These are phyloP conservation scores for Myxozyma mucilagina DNA, from an alignment of 805 yeast species.

Conservation along the genomic window DNA sequence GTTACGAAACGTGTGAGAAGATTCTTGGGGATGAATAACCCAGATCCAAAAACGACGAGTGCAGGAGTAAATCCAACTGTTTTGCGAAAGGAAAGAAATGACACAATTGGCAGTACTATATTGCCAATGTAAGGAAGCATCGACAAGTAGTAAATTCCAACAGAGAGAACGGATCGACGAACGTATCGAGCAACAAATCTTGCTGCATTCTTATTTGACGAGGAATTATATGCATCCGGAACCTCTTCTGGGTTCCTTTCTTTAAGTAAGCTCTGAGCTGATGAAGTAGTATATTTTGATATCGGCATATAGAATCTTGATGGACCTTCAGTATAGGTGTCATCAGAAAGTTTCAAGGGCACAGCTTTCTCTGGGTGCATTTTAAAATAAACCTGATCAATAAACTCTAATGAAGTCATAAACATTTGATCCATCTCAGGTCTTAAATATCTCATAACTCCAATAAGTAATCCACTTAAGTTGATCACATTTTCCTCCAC, in stretches of 20 bases:
- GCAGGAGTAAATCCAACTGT: slow-evolving; percentile 53
- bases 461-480: slow-evolving; percentile 45
- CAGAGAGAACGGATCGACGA: slow-evolving; percentile 37
- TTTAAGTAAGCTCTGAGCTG: not conserved
- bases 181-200: slow-evolving; percentile 38
- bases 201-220: slow-evolving; percentile 15
- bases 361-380: slow-evolving; percentile 45
- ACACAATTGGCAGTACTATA: slow-evolving; percentile 45
- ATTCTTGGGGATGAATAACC: slow-evolving; percentile 43
- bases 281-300: slow-evolving; percentile 12
- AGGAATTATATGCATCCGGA: not conserved
- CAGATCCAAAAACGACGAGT: slow-evolving; percentile 40
- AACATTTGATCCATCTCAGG: slow-evolving; percentile 48
- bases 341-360: not conserved
- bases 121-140: slow-evolving; percentile 48
- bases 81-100: slow-evolving; percentile 49
- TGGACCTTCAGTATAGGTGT: not conserved
- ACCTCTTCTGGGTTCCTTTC: not conserved
- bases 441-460: slow-evolving; percentile 43
- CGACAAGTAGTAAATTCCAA: slow-evolving; percentile 42
- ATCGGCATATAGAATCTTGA: slow-evolving; percentile 25
- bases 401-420: slow-evolving; percentile 43
- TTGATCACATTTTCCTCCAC: slow-evolving; percentile 46
- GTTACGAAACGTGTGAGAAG: slow-evolving; percentile 45
- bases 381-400: slow-evolving; percentile 43